Percentiles rank a stretch among this genome's conserved stretches.
Evolutionary conservation across 805 yeast species (phyloP).

Genomic region (Kuraishia hungarica): DNA sequence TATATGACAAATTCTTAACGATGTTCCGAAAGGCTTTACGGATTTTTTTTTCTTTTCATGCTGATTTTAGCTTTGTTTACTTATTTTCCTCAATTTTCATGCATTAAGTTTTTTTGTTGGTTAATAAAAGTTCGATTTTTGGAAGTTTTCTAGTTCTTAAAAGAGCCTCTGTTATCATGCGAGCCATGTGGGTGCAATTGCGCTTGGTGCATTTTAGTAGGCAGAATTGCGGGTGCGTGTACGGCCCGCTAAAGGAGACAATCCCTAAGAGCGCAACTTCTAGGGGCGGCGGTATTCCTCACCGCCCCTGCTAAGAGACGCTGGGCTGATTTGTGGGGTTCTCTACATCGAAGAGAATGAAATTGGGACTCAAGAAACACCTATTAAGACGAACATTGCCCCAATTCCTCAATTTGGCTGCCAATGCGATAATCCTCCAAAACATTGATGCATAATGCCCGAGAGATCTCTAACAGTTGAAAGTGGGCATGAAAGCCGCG

Average conservation of each 20-base stretch:
- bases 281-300: neutral
- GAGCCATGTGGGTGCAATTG: too few relatives aligned
- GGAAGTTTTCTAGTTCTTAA: too few relatives aligned
- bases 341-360: too few relatives aligned
- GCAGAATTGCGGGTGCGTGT: neutral
- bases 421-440: too few relatives aligned
- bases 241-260: neutral
- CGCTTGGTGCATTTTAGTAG: too few relatives aligned
- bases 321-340: neutral
- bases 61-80: neutral
- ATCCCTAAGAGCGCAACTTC: neutral
- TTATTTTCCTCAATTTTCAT: neutral
- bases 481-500: neutral
- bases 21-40: neutral
- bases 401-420: too few relatives aligned
- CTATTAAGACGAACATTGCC: too few relatives aligned
- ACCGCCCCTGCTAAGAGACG: neutral
- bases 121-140: neutral
- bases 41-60: neutral
- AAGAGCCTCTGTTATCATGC: too few relatives aligned
- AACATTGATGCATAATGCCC: neutral
- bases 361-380: too few relatives aligned
- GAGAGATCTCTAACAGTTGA: neutral
- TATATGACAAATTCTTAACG: neutral
- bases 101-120: neutral